phyloP scores from a whole-genome alignment of 306 rosid genomes.

The Cucurbita maxima region DNA sequence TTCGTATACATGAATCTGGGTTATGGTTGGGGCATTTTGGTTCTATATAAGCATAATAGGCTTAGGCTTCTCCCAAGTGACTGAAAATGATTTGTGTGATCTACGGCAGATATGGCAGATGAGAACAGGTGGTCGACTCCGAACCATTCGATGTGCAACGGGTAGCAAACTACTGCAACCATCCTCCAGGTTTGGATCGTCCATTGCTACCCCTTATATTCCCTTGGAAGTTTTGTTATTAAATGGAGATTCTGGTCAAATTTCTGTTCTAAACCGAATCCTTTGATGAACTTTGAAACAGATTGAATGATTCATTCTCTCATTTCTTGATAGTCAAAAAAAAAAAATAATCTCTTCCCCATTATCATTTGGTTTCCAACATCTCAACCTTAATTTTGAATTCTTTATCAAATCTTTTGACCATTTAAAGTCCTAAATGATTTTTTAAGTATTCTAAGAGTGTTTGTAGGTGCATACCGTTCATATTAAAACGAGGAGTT shows the following conservation, averaged over 20 bases:
- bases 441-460: no score
- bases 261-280: constrained; percentile 60
- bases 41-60: not conserved
- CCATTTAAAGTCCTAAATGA: no score
- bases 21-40: not conserved
- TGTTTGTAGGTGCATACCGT: no score
- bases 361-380: not conserved
- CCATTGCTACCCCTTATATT: constrained; percentile 47
- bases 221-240: constrained; percentile 92
- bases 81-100: constrained; percentile 6
- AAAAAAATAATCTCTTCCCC: not conserved
- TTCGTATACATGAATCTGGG: not conserved
- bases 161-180: constrained; percentile 92
- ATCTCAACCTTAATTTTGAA: not conserved
- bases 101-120: constrained; percentile 86
- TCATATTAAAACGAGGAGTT: no score
- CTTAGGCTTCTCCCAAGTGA: not conserved
- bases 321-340: constrained; percentile 4
- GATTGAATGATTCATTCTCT: not conserved
- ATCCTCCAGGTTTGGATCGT: constrained; percentile 68
- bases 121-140: constrained; percentile 95
- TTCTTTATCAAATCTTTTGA: not conserved
- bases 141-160: constrained; percentile 60
- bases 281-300: constrained; percentile 23
- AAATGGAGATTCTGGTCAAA: constrained; percentile 84